Evolutionary conservation across 305 asterid species (phyloP), one percentile per base, ranked within the genome.

Genomic region (Plantago coronopus): DNA sequence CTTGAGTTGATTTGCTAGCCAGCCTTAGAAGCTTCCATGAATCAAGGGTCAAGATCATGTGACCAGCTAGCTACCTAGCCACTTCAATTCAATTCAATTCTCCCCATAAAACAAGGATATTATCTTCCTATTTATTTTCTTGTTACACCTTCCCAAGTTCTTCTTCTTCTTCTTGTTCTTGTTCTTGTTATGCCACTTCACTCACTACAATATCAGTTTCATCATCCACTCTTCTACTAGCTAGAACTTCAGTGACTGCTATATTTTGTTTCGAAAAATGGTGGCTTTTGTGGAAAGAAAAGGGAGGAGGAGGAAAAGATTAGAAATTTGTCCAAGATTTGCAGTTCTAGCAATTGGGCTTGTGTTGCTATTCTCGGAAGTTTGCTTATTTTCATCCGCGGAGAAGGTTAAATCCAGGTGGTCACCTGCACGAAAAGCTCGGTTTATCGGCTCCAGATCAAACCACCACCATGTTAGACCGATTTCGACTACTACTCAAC

Each of bases 11-110:
- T n/a, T n/a, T n/a, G n/a, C n/a, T n/a, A n/a, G n/a, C n/a, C n/a
- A n/a, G n/a, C n/a, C n/a, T n/a, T n/a, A 79, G 87, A 81, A 81
- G 82, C 69, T 86, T 86, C 85, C 91, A 77, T 68, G 76, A 78
- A 70, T 83, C 87, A 81, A 79, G 89, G 85, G 82, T 76, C 91
- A 77, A 76, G 82, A 72, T 75, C 91, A 79, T 81, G 91, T 83
- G 87, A 73, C 77, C 59, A 10, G 3, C 15, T 10, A n/a, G n/a
- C n/a, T n/a, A n/a, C n/a, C n/a, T n/a, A n/a, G n/a, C n/a, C n/a
- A n/a, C n/a, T n/a, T n/a, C n/a, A n/a, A n/a, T n/a, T 38, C 43
- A n/a, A n/a, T 38, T 38, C 43, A n/a, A n/a, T 38, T 38, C 43
- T 38, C 15, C 43, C 87, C 91, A 55, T 74, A 74, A 81, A 77